A percentile compares a stretch with the other conserved stretches of the same genome.
Conservation (phyloP, 352 stramenopile species). For the Pythium oligandrum region DNA sequence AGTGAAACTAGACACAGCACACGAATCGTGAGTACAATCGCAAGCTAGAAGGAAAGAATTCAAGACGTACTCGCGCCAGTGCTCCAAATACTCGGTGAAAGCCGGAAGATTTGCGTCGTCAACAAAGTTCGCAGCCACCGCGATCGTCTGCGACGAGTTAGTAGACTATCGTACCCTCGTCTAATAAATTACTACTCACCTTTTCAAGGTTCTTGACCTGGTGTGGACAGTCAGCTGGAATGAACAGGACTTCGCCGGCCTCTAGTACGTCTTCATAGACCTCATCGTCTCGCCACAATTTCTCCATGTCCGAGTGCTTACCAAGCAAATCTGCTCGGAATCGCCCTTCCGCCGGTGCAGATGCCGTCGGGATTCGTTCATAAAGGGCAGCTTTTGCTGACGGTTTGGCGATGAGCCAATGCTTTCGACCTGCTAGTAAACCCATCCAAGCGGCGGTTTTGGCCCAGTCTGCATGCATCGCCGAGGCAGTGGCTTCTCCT, state of each 20-base stretch:
- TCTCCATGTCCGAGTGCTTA: neutral
- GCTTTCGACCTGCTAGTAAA: slow-evolving; percentile 24
- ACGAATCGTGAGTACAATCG: too few relatives aligned
- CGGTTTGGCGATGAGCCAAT: slow-evolving; percentile 30
- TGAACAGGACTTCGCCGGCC: slow-evolving; percentile 31
- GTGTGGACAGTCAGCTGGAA: slow-evolving; percentile 27
- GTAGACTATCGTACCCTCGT: neutral
- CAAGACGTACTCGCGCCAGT: slow-evolving; percentile 1
- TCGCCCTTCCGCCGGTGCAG: slow-evolving; percentile 6
- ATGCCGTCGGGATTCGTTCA: slow-evolving; percentile 16
- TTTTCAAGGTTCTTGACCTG: slow-evolving; percentile 34
- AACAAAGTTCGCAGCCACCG: slow-evolving; percentile 25
- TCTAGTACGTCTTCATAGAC: slow-evolving; percentile 30
- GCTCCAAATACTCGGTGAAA: slow-evolving; percentile 5
- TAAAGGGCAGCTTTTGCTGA: slow-evolving; percentile 18
- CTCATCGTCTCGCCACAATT: slow-evolving; percentile 16
- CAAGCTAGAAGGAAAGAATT: slow-evolving; percentile 3
- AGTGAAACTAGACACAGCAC: neutral
- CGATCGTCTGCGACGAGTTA: slow-evolving; percentile 21
- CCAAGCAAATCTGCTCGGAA: slow-evolving; percentile 25
- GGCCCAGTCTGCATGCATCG: slow-evolving; percentile 29
- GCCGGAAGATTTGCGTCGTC: slow-evolving; percentile 11
- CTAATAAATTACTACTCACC: slow-evolving; percentile 8
- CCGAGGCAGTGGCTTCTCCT: slow-evolving; percentile 20
- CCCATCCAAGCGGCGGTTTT: slow-evolving; percentile 33